These are phyloP conservation scores for Yamagishiella unicocca DNA, from an alignment of 139 green algal genomes.

Conservation along the genomic window DNA sequence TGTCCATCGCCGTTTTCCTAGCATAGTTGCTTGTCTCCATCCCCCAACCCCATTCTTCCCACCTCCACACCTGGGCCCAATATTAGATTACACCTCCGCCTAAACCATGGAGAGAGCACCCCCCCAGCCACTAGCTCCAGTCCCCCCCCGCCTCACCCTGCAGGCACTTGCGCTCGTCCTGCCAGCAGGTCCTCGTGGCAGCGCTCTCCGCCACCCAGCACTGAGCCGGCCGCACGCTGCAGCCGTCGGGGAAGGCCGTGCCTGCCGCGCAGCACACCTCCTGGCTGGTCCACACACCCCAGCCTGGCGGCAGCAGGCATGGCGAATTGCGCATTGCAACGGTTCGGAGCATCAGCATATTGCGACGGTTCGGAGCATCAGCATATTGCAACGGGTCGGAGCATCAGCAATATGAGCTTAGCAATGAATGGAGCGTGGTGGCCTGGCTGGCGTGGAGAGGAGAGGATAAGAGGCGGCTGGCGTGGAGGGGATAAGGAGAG, in stretches of 20 bases:
- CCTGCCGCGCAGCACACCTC: conserved; percentile 56
- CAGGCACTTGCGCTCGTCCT: conserved; percentile 69
- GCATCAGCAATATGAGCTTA: no score
- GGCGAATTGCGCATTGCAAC: no score
- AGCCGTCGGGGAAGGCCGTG: conserved; percentile 60
- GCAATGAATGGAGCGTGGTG: no score
- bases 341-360: no score
- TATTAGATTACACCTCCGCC: no score
- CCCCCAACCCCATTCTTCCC: no score
- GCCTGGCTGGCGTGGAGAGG: no score
- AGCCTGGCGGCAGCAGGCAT: conserved; percentile 56
- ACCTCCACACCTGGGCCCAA: no score
- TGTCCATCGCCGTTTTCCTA: no score
- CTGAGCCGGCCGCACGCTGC: conserved; percentile 38
- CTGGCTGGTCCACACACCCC: conserved; percentile 46
- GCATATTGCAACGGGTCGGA: no score
- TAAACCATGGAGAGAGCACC: neutral
- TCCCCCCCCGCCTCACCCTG: conserved; percentile 52
- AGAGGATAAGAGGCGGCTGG: neutral
- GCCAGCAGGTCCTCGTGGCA: conserved; percentile 54
- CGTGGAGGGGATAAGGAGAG: neutral
- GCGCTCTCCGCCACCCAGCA: conserved; percentile 67
- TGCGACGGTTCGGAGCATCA: no score
- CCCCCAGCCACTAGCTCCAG: neutral
- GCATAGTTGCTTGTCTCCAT: no score